These are phyloP conservation scores for Graphium sp. DNA, from an alignment of 2,329 filamentous ascomycete genomes.

Conservation along the genomic window DNA sequence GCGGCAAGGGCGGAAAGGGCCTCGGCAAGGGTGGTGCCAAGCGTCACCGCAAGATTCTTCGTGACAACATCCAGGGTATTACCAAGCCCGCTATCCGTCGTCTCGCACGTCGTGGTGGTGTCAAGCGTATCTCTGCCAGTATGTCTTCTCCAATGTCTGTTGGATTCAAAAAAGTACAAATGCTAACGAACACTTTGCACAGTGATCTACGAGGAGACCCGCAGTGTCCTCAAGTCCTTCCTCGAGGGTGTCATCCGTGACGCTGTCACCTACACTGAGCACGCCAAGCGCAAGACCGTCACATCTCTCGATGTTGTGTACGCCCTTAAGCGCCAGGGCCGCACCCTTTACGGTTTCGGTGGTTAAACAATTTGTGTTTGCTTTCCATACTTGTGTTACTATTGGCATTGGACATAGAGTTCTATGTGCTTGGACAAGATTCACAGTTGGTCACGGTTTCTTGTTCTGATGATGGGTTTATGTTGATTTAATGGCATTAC, in stretches of 20 bases:
- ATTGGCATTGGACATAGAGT: no score
- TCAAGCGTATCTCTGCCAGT: constrained; percentile 99
- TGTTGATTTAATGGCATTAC: no score
- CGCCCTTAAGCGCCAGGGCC: constrained; percentile 52
- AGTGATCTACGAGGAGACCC: constrained; percentile 70
- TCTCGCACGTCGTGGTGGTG: constrained; percentile 97
- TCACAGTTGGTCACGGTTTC: no score
- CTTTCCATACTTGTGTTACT: no score
- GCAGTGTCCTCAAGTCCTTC: constrained; percentile 64
- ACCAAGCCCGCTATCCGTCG: constrained; percentile 97
- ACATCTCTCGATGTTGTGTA: constrained; percentile 54
- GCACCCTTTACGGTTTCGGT: constrained; percentile 80
- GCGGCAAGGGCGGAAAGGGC: constrained; percentile 92
- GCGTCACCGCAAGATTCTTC: constrained; percentile 97
- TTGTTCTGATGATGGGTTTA: no score
- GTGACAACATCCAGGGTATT: constrained; percentile 99
- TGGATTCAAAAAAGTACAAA: not conserved
- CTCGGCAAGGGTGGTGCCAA: constrained; percentile 97
- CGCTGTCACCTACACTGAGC: constrained; percentile 63
- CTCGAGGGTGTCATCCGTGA: constrained; percentile 63
- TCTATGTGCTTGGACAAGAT: no score
- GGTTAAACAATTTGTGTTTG: constrained; percentile 37
- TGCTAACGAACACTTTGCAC: constrained; percentile 5
- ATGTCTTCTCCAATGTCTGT: constrained; percentile 18
- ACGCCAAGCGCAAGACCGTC: constrained; percentile 70